phyloP scores from a whole-genome alignment of 73 alveolate genomes.

The Urostyla sp. region DNA sequence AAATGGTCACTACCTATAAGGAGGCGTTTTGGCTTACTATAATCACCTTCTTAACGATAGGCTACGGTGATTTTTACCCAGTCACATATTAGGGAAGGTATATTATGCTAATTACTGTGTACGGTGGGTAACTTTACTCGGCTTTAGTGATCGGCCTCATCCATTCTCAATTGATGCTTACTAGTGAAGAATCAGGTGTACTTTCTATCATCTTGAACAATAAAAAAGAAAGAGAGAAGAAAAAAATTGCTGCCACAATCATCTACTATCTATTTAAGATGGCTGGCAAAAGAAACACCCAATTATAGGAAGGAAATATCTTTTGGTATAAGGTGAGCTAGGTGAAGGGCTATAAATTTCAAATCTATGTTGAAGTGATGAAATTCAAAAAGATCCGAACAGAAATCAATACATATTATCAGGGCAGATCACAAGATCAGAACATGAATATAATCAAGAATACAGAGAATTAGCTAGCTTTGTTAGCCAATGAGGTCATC shows the following conservation, averaged over 20 bases:
- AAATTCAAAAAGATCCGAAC: not conserved
- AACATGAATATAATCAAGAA: conserved; percentile 12
- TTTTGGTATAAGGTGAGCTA: conserved; percentile 33
- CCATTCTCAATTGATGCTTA: conserved; percentile 28
- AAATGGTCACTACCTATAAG: conserved; percentile 26
- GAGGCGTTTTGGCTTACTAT: conserved; percentile 85
- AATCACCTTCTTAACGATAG: conserved; percentile 87
- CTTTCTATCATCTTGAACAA: conserved; percentile 20
- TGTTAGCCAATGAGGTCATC: conserved; percentile 39
- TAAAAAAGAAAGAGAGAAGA: conserved; percentile 14
- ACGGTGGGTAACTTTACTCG: conserved; percentile 30
- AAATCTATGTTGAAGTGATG: conserved; percentile 39
- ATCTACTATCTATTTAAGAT: conserved; percentile 19
- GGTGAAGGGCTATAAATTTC: not conserved
- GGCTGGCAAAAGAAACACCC: conserved; percentile 25
- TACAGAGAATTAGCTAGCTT: conserved; percentile 28
- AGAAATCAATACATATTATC: conserved; percentile 8
- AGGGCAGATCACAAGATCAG: not conserved
- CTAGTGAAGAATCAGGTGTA: conserved; percentile 47
- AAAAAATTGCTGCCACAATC: conserved; percentile 6
- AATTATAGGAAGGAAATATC: conserved; percentile 26
- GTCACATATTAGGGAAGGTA: conserved; percentile 83
- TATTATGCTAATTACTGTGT: conserved; percentile 33
- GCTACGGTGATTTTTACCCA: conserved; percentile 89
- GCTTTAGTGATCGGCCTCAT: conserved; percentile 30